Evolutionary conservation across 257 asterid genomes (phyloP), one percentile per base, ranked within the genome.

Genomic region (Phtheirospermum japonicum): DNA sequence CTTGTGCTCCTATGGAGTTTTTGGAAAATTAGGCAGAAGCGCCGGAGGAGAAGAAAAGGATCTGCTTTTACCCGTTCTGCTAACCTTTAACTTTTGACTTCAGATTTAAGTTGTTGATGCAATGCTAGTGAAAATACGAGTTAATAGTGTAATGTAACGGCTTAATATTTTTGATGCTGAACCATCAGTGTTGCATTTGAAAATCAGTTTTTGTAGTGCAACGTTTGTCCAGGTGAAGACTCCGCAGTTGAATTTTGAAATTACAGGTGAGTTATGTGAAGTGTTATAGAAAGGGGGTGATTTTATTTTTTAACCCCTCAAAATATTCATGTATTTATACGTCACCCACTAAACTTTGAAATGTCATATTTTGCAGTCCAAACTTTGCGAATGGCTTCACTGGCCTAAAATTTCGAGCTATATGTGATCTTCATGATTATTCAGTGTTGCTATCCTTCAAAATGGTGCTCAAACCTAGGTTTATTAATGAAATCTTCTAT

Each of bases 11-110:
- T 88, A 4, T 77, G 80, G 74, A 82, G 90, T 68, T 82, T 81
- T 63, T 82, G 95, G 95, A 83, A 85, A 73, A 82, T 91, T 63
- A 79, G 94, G 63, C 98, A 91, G 76, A 88, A 70, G 77, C 81
- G 92, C 2, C 78, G 90, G 32, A 78, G 94, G 79, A 81, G 94
- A 72, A 84, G 96, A 74, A 86, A 83, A 83, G 82, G 84, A 32
- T 72, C 91, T 4, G 67, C 74, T 63, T 81, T 87, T 33, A 57
- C 67, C 63, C 94, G 96, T 57, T 67, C 80, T 57, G 43, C 79
- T 62, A 80, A 59, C 83, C 77, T 74, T 75, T 75, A 63, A 61
- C 18, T 49, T 66, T 75, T 63, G 65, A 63, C 40, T 51, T 50
- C 6, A 17, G 12, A 18, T 34, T 31, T 46, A 16, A 46, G n/a